Percentiles rank a stretch among this genome's conserved stretches.
Conservation (phyloP, 1,284 basidiomycete species). For the Fistulinella staudtii region DNA sequence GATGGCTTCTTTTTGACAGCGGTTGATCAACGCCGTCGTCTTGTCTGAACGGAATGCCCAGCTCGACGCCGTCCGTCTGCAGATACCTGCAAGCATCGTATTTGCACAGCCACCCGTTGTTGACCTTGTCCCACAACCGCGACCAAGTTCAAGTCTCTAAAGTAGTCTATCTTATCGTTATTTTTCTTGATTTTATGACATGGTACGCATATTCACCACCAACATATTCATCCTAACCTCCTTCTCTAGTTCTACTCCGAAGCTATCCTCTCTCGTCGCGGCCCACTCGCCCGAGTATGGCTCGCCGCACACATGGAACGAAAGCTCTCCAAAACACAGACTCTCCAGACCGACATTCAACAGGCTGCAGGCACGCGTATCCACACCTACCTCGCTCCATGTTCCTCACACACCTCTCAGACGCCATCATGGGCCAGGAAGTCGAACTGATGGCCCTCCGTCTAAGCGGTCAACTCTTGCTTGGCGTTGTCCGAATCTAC, state of each 20-base stretch:
- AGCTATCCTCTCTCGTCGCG: constrained; percentile 87
- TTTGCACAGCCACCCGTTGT: constrained; percentile 19
- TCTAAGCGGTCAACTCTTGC: constrained; percentile 89
- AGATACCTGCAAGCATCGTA: constrained; percentile 1
- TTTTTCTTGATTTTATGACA: constrained; percentile 23
- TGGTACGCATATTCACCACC: constrained; percentile 20
- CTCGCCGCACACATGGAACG: constrained; percentile 98
- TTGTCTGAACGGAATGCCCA: constrained; percentile 31
- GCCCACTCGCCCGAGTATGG: constrained; percentile 96
- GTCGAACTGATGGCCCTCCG: constrained; percentile 89
- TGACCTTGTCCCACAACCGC: constrained; percentile 23
- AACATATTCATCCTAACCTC: not conserved
- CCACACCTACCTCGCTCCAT: not conserved
- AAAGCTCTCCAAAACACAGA: constrained; percentile 94
- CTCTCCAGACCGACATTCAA: constrained; percentile 90
- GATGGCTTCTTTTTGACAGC: constrained; percentile 39
- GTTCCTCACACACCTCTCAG: constrained; percentile 36
- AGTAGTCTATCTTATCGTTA: constrained; percentile 19
- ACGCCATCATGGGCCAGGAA: constrained; percentile 87
- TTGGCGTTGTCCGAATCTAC: constrained; percentile 97
- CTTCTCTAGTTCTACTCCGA: constrained; percentile 81
- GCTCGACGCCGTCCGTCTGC: not conserved
- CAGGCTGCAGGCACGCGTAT: constrained; percentile 77
- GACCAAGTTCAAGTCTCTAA: constrained; percentile 9
- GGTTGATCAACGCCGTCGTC: constrained; percentile 31